phyloP scores from a whole-genome alignment of 1,139 yeast species.

The Kodamaea sp. region DNA sequence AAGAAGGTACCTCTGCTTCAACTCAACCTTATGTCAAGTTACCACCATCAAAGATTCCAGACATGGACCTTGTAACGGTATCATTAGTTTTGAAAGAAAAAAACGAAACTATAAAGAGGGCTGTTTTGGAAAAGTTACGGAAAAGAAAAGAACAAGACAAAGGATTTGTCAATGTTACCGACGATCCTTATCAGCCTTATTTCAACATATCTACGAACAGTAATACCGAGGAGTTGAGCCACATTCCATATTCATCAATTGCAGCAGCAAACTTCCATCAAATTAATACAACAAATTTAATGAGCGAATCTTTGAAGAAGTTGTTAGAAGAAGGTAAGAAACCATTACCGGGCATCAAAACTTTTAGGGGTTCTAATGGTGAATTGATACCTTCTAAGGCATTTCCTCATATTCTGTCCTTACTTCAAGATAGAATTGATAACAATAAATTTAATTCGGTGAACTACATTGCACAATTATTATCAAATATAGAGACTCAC shows the following conservation, averaged over 20 bases:
- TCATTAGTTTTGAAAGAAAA: conserved; percentile 72
- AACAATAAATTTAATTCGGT: conserved; percentile 23
- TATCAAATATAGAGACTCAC: conserved; percentile 43
- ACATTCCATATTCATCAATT: conserved; percentile 78
- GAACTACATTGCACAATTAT: conserved; percentile 38
- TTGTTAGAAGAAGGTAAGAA: conserved; percentile 37
- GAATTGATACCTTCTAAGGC: conserved; percentile 41
- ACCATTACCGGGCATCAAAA: conserved; percentile 42
- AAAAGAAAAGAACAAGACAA: conserved; percentile 69
- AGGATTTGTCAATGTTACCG: conserved; percentile 80
- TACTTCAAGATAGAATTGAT: conserved; percentile 29
- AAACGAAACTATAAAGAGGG: conserved; percentile 72
- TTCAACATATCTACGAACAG: conserved; percentile 64
- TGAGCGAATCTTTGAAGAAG: conserved; percentile 40
- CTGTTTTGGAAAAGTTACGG: conserved; percentile 77
- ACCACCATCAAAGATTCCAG: conserved; percentile 91
- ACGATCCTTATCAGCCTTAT: conserved; percentile 86
- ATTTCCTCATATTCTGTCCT: conserved; percentile 41
- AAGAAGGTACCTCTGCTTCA: conserved; percentile 29
- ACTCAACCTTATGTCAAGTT: conserved; percentile 81
- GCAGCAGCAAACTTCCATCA: conserved; percentile 70
- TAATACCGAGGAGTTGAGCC: conserved; percentile 50
- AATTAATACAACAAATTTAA: conserved; percentile 57
- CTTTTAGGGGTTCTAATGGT: conserved; percentile 46
- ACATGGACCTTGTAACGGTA: conserved; percentile 82